These are phyloP conservation scores for Monosporozyma yasuniensis DNA, from an alignment of 805 yeast genomes.

Conservation along the genomic window DNA sequence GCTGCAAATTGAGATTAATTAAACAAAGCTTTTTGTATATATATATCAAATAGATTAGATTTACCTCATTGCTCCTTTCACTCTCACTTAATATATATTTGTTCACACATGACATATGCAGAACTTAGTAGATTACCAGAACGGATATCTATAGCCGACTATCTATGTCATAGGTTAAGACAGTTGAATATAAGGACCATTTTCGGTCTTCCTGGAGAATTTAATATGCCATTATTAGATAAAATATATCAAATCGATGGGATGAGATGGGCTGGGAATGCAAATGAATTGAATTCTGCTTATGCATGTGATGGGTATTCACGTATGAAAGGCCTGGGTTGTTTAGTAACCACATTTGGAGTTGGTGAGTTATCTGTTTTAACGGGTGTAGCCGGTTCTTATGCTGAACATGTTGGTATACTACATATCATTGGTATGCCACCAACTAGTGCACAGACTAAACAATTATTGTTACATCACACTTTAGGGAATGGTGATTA, in stretches of 20 bases:
- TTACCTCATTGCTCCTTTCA: background rate
- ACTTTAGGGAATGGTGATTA: constrained; percentile 72
- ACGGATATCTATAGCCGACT: constrained; percentile 49
- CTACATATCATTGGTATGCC: constrained; percentile 82
- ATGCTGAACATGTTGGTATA: constrained; percentile 73
- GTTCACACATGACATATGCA: constrained; percentile 5
- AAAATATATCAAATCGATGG: constrained; percentile 44
- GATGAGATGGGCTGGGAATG: constrained; percentile 68
- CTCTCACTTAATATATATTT: background rate
- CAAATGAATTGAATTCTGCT: constrained; percentile 85
- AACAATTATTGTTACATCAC: constrained; percentile 58
- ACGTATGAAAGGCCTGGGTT: constrained; percentile 36
- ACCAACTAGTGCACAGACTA: constrained; percentile 29
- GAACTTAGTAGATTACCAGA: constrained; percentile 11
- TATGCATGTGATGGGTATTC: constrained; percentile 90
- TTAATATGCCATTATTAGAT: constrained; percentile 57
- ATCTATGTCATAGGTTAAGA: constrained; percentile 48
- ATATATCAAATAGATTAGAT: background rate
- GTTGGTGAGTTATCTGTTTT: constrained; percentile 85
- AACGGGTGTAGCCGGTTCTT: constrained; percentile 77
- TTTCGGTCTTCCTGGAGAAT: constrained; percentile 73
- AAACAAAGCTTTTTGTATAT: too few species aligned
- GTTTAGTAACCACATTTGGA: constrained; percentile 55
- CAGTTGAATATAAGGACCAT: constrained; percentile 46
- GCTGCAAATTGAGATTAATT: too few species aligned